phyloP scores from a whole-genome alignment of 1,284 basidiomycete genomes.

The Heterobasidion occidentale region DNA sequence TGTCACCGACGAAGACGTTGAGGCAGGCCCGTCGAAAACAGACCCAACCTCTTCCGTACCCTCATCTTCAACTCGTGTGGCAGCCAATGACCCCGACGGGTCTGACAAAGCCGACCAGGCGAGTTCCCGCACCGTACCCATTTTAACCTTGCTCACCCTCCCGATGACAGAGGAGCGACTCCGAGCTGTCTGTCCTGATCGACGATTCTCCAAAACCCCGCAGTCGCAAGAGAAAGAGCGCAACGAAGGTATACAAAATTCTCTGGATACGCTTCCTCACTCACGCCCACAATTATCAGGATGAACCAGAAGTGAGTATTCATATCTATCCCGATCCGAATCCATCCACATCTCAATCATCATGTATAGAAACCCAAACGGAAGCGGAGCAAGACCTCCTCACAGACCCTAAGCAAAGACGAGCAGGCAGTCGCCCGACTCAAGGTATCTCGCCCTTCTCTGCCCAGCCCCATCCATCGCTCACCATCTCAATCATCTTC shows the following conservation, averaged over 20 bases:
- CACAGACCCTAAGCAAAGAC: conserved; percentile 22
- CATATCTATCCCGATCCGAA: too few species aligned
- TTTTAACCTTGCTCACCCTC: neutral
- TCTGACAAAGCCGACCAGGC: too few species aligned
- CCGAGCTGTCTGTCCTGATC: conserved; percentile 51
- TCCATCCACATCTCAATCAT: neutral
- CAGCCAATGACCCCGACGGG: too few species aligned
- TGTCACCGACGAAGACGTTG: too few species aligned
- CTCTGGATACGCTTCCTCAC: neutral
- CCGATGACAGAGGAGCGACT: conserved; percentile 32
- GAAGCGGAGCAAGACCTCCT: conserved; percentile 18
- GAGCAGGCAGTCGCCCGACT: conserved; percentile 28
- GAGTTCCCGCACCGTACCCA: neutral
- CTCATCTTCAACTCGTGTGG: too few species aligned
- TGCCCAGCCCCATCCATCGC: neutral
- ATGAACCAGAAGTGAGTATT: too few species aligned
- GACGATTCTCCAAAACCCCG: conserved; percentile 43
- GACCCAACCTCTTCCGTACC: too few species aligned
- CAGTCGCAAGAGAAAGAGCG: conserved; percentile 17
- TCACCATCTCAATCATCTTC: neutral
- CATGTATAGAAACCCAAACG: conserved; percentile 7
- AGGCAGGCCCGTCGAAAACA: too few species aligned
- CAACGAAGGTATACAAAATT: neutral
- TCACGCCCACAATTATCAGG: neutral
- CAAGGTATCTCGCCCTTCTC: conserved; percentile 17